Evolutionary conservation across 345 rosid genomes (phyloP).

Genomic region (Barbarea vulgaris): DNA sequence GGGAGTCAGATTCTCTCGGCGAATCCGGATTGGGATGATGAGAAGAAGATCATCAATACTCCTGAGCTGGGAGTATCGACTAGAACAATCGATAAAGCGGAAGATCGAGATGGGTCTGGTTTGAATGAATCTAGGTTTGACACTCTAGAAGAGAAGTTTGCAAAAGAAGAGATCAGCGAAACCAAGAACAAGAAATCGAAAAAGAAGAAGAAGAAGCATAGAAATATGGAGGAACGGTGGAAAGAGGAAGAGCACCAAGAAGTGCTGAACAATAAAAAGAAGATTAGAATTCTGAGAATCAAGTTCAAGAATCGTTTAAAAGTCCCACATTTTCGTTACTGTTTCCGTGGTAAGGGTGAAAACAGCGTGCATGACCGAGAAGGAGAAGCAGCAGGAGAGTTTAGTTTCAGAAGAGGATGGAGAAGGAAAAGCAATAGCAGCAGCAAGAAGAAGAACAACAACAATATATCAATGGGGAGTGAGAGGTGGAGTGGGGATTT

Average conservation of each 20-base stretch:
- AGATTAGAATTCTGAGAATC: slow-evolving; percentile 42
- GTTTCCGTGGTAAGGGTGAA: slow-evolving; percentile 51
- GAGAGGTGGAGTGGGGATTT: slow-evolving; percentile 98
- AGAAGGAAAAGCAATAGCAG: slow-evolving; percentile 46
- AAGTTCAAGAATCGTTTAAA: slow-evolving; percentile 70
- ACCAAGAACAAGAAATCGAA: slow-evolving; percentile 32
- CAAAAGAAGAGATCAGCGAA: slow-evolving; percentile 45
- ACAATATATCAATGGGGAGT: slow-evolving; percentile 57
- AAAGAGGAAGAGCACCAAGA: slow-evolving; percentile 88
- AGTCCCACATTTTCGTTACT: slow-evolving; percentile 57
- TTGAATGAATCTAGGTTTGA: slow-evolving; percentile 44
- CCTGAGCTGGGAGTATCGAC: slow-evolving; percentile 50
- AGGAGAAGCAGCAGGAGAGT: slow-evolving; percentile 71
- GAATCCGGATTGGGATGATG: slow-evolving; percentile 89
- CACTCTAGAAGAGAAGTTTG: slow-evolving; percentile 48
- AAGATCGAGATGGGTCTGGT: slow-evolving; percentile 47
- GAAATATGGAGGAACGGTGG: slow-evolving; percentile 99
- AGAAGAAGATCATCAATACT: slow-evolving; percentile 45
- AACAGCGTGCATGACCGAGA: slow-evolving; percentile 44
- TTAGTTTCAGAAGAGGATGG: slow-evolving; percentile 92
- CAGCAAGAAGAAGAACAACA: slow-evolving; percentile 46
- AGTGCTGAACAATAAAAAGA: slow-evolving; percentile 50
- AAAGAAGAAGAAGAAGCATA: slow-evolving; percentile 57
- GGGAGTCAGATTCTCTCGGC: slow-evolving; percentile 84
- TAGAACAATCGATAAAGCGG: slow-evolving; percentile 50